Evolutionary conservation across 2,329 filamentous ascomycete genomes (phyloP).

Genomic region (Huntiella moniliformis): DNA sequence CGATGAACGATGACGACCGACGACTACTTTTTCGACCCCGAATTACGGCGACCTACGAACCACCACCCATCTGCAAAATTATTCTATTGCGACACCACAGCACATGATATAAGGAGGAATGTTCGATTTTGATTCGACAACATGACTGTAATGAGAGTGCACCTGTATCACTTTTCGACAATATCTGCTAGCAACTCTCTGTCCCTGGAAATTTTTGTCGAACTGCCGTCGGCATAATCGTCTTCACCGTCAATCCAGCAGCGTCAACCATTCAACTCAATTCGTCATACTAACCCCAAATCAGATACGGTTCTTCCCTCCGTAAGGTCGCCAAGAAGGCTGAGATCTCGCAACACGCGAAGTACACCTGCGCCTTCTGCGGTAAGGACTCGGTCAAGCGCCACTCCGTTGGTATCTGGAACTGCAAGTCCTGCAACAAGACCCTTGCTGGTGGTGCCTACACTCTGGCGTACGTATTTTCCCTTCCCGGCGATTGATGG

Average conservation of each 20-base stretch:
- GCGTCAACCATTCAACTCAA: background rate
- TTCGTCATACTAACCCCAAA: constrained; percentile 13
- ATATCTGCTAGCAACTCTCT: background rate
- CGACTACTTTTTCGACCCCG: background rate
- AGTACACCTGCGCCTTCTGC: constrained; percentile 96
- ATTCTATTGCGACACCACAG: too few relatives aligned
- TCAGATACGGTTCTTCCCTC: constrained; percentile 94
- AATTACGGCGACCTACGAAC: background rate
- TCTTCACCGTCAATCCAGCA: background rate
- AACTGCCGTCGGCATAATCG: background rate
- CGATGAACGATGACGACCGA: background rate
- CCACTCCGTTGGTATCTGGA: constrained; percentile 85
- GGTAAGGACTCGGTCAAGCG: constrained; percentile 90
- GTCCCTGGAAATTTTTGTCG: background rate
- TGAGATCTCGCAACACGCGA: constrained; percentile 97
- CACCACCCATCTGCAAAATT: too few relatives aligned
- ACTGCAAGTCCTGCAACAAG: constrained; percentile 92
- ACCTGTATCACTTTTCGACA: background rate
- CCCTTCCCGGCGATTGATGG: background rate
- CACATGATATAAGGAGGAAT: too few relatives aligned
- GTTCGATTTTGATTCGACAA: too few relatives aligned
- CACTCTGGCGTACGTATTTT: constrained; percentile 71
- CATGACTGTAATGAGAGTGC: background rate
- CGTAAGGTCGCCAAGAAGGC: constrained; percentile 97
- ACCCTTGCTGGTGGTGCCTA: constrained; percentile 66